Evolutionary conservation across 768 basidiomycete genomes (phyloP), one percentile per base, ranked within the genome.

Genomic region (Tulasnella sp.): DNA sequence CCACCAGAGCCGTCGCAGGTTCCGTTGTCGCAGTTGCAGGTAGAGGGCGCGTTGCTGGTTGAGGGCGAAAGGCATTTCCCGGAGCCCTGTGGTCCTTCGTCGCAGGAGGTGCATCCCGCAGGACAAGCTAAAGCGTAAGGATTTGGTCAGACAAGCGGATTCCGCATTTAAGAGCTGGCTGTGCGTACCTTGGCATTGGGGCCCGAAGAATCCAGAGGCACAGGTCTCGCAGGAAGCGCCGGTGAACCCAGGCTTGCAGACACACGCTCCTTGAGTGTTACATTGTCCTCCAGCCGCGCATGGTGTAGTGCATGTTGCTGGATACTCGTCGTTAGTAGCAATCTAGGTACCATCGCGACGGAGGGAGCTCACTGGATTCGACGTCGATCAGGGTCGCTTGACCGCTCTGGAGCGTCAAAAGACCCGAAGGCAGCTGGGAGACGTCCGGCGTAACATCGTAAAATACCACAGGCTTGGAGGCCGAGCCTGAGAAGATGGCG

Each of bases 11-110:
- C 79, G 1, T 87, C 87, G 82, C 94, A 97, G 67, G 88, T 82
- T 1, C 94, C 94, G 79, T 96, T 96, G 71, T 90, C 78, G 80
- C 94, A 97, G 80, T 93, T 91, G 83, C 94, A 97, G 1, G 86
- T 86, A 42, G 88, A 86, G 12, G 54, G 54, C n/a, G 54, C 22
- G 54, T 58, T 58, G 2, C 91, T 88, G 2, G 86, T 84, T 79
- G 90, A 80, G 3, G 87, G 82, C 12, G 83, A 82, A 76, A 93
- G 85, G 81, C 95, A 97, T 58, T 85, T 85, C 0, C 95, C 95
- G 0, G 89, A 86, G 0, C 94, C 94, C 0, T 89, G 86, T 54
- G 92, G 89, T 6, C 94, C 94, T 22, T 93, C 89, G 78, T 94
- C 91, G 81, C 94, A 96, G 2, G 86, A 82, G 0, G 84, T 80